Base-by-base conservation (phyloP, 768 basidiomycete species). In the Lentinula sp. region DNA sequence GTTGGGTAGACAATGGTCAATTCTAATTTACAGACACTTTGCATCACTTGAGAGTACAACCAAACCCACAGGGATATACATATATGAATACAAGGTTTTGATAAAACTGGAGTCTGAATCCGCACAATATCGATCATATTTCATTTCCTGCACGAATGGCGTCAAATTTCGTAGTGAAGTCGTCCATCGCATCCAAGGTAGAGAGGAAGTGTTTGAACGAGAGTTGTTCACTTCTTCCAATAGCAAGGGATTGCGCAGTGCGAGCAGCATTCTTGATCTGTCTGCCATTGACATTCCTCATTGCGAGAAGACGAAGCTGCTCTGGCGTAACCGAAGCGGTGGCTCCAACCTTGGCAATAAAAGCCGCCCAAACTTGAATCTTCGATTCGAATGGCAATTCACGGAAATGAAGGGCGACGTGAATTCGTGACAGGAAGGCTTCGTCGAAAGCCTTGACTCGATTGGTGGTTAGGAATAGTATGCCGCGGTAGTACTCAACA, bases 221-320 rank as follows among this genome's bases (percentile, higher is more conserved):
- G 11, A 87, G 71, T 48, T 67, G 69, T 70, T 83, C 77, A 39
- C 76, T 74, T 18, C 79, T 70, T 0, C 78, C 83, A 4, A 74
- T 61, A 15, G 86, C 85, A 34, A 87, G 74, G 55, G 83, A 82
- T 59, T 80, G 79, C n/a, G 86, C 86, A 2, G 85, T 88, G 63
- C 83, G 75, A 23, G 82, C 83, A 5, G 83, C 84, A 63, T 89
- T 88, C 80, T 86, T 89, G 67, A 87, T 87, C 72, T 86, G 84
- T 46, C 85, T 67, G 9, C 86, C 86, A 66, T 87, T 87, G 61
- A 87, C 75, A 46, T 80, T 75, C 63, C 80, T 75, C 68, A 71
- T 73, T 3, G 82, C 80, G 6, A 88, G 73, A 48, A 73, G 69
- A 34, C 66, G 70, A 43, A 85, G 74, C 61, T 86, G 71, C 28